Base-by-base conservation (phyloP, 441 rosid species). In the Euphorbia corollata region DNA sequence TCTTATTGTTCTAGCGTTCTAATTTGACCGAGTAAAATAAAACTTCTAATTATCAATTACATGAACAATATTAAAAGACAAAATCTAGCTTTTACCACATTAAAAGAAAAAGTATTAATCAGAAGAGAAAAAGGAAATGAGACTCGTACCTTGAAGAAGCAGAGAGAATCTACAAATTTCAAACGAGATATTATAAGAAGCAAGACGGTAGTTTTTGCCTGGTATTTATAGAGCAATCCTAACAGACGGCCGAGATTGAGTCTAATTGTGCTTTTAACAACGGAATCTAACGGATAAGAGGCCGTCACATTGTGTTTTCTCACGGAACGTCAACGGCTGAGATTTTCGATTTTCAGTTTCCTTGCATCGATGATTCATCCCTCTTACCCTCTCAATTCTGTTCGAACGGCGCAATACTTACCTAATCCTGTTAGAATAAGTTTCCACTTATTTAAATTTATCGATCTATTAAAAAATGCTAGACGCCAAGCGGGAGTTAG, bases 261-360 rank as follows among this genome's bases (percentile, higher is more conserved):
- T 41, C 50, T 2, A 8, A 19, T 43, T 62, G 30, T 63, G 59
- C 19, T 61, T 65, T 59, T 12, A 50, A 8, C 2, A 20, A 1
- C 23, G 34, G 41, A 38, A 77, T 77, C 80, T 19, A 55, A 73
- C 75, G 80, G 80, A 59, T 63, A 12, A 22, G 18, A 22, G 58
- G 36, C 65, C 11, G 53, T n/a, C 38, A 1, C 43, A 23, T 65
- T 64, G 75, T 70, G 77, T 63, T 73, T 69, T 60, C 65, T 67
- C 30, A 11, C 3, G 30, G 2, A 7, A 30, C 24, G n/a, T 73
- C 55, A 63, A 77, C 77, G 77, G 80, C 63, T 27, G n/a, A 60
- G 80, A 77, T 77, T 59, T 13, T n/a, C 48, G 5, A 22, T 51
- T 45, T 48, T 24, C 39, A 0, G 8, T 30, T 20, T 30, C 65